Base-by-base conservation (phyloP, 805 yeast species). In the Barnettozyma pratensis region DNA sequence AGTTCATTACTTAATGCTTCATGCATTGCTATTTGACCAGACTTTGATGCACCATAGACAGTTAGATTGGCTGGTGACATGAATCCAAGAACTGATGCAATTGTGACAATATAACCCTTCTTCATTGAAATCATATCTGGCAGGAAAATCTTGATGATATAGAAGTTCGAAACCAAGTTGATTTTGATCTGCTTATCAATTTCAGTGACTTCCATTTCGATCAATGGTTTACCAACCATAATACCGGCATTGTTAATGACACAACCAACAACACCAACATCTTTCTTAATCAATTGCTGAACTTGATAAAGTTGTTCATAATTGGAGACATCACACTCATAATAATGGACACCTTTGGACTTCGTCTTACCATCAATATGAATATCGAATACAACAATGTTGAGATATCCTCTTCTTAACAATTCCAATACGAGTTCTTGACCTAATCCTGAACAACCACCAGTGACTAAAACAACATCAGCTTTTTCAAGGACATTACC, bases 31-130 rank as follows among this genome's bases (percentile, higher is more conserved):
- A 92, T 79, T 30, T 88, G 66, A 0, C 95, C 97, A 0, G 96
- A 83, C 63, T 92, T 92, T 12, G 96, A 79, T 0, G 97, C 96
- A 0, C 96, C 96, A 61, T 92, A 92, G 0, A 86, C 86, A 51
- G 70, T 71, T 49, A 88, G 71, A 26, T 85, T 72, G 8, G 96
- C 91, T 0, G 97, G 97, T 0, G 94, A 76, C 72, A 87, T 75
- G 54, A 84, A 82, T 0, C 97, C 97, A 47, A 92, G 70, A 0
- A 87, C 90, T 0, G 96, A 88, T 0, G 95, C 88, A 37, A 92
- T 72, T 3, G 90, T 87, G 32, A 91, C 81, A 25, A 92, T 74
- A 61, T 81, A 86, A 0, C 97, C 97, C 41, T 92, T 69, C 49
- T 74, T 70, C 25, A 61, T 51, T 25, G 55, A 62, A 3, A 87